Evolutionary conservation across 495 filamentous ascomycete genomes (phyloP).

Genomic region (Ramalina intermedia): DNA sequence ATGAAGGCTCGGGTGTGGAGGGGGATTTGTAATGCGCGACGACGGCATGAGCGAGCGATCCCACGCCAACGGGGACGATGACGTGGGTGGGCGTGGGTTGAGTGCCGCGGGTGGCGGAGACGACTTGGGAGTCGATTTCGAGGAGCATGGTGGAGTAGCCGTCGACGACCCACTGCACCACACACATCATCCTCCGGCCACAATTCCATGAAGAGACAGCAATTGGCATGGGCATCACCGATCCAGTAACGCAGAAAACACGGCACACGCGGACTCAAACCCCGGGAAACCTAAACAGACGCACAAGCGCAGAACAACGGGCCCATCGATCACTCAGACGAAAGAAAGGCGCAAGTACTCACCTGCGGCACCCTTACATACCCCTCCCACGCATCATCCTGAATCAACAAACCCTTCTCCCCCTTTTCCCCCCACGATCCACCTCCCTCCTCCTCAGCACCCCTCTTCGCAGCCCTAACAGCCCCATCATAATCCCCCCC

Average conservation of each 20-base stretch:
- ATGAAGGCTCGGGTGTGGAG: constrained; percentile 6
- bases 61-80: constrained; percentile 49
- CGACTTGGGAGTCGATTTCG: constrained; percentile 44
- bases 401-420: constrained; percentile 36
- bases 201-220: too few relatives aligned
- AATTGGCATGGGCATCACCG: too few relatives aligned
- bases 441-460: constrained; percentile 13
- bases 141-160: constrained; percentile 55
- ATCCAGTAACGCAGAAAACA: too few relatives aligned
- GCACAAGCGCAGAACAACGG: too few relatives aligned
- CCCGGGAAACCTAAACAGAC: too few relatives aligned
- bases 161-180: constrained; percentile 51
- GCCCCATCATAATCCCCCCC: constrained; percentile 45
- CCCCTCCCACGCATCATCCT: constrained; percentile 47
- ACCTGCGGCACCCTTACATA: constrained; percentile 46
- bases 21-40: constrained; percentile 40
- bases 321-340: too few relatives aligned
- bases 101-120: background rate
- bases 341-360: background rate
- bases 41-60: constrained; percentile 49
- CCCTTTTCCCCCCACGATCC: background rate
- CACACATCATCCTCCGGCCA: background rate
- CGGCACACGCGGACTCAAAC: too few relatives aligned
- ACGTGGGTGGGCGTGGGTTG: constrained; percentile 16
- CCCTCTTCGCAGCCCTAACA: constrained; percentile 29